Evolutionary conservation across 2,329 filamentous ascomycete genomes (phyloP), one percentile per base, ranked within the genome.

Genomic region (Cercospora sesami): DNA sequence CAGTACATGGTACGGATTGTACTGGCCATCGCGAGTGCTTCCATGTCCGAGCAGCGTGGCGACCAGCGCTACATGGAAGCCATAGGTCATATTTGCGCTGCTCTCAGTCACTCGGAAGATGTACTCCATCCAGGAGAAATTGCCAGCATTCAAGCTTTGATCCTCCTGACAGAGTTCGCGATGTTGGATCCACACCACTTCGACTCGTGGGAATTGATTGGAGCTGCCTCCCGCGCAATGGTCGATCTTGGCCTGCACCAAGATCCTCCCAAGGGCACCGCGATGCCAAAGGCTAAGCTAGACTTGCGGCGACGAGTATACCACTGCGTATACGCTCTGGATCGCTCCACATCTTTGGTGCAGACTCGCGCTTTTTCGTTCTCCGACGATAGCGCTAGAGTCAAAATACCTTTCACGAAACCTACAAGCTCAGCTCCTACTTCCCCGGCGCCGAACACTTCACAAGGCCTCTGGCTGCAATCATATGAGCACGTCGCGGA

Each of bases 161-260:
- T 97, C 2, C 84, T 98, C 2, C 86, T 98, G 63, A 93, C 93
- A 0, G 89, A 96, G 74, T 98, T 97, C 78, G 90, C 94, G 3
- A 91, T 95, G 83, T 84, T 97, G 60, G 94, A 98, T 74, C 94
- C 94, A 2, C 87, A 90, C 51, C 93, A 96, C 76, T 97, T 97
- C 75, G 93, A 97, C 75, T 93, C 91, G 74, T 98, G 95, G 94
- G 94, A 95, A 71, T 81, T 97, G 69, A 91, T 97, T 65, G 95
- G 94, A 6, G 94, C 95, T 77, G 94, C 94, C 6, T 92, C 92
- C 48, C 88, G 94, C 67, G 92, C 93, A 5, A 89, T 94, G 76
- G 87, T 97, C 23, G 95, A 99, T 80, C 82, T 97, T 31, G 95
- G 95, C 7, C 89, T 96, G 67, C 95, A 98, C 79, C 94, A 97